Conservation (phyloP, 2,329 filamentous ascomycete genomes). For the Dactylonectria estremocensis region DNA sequence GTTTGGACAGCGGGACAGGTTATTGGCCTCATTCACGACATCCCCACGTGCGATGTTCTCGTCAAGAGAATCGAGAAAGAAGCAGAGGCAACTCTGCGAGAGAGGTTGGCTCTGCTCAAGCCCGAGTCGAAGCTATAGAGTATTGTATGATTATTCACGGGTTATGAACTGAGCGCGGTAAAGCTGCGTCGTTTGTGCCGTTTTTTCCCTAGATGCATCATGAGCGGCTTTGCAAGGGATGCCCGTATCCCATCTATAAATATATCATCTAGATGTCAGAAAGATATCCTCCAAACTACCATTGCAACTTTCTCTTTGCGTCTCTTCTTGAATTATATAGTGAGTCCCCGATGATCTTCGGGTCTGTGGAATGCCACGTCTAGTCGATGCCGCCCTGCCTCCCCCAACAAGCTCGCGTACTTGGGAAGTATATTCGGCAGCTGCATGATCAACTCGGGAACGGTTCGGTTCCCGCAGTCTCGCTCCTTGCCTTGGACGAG, state of each 20-base stretch:
- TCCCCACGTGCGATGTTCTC: constrained; percentile 81
- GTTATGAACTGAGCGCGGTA: constrained; percentile 17
- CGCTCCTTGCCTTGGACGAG: constrained; percentile 43
- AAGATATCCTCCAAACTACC: constrained; percentile 10
- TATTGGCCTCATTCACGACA: constrained; percentile 89
- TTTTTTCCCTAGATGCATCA: constrained; percentile 22
- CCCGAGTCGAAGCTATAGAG: constrained; percentile 72
- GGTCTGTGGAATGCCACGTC: constrained; percentile 42
- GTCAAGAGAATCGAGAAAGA: constrained; percentile 83
- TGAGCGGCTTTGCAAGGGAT: constrained; percentile 17
- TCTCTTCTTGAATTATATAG: neutral
- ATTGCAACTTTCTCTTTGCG: neutral
- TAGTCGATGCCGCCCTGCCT: constrained; percentile 37
- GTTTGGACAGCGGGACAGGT: constrained; percentile 98
- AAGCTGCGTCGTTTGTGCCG: constrained; percentile 14
- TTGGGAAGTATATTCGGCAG: constrained; percentile 30
- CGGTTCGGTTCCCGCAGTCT: constrained; percentile 38
- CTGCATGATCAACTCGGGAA: constrained; percentile 46
- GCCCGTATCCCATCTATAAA: constrained; percentile 25
- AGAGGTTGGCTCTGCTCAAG: constrained; percentile 70
- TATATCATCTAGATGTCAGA: constrained; percentile 20
- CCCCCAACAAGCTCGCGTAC: constrained; percentile 18
- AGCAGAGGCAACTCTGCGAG: constrained; percentile 76
- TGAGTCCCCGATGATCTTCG: neutral
- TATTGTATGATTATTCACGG: constrained; percentile 24